Evolutionary conservation across 2,329 filamentous ascomycete species (phyloP), one percentile per base, ranked within the genome.

Genomic region (Cladosporium austrohemisphaericum): DNA sequence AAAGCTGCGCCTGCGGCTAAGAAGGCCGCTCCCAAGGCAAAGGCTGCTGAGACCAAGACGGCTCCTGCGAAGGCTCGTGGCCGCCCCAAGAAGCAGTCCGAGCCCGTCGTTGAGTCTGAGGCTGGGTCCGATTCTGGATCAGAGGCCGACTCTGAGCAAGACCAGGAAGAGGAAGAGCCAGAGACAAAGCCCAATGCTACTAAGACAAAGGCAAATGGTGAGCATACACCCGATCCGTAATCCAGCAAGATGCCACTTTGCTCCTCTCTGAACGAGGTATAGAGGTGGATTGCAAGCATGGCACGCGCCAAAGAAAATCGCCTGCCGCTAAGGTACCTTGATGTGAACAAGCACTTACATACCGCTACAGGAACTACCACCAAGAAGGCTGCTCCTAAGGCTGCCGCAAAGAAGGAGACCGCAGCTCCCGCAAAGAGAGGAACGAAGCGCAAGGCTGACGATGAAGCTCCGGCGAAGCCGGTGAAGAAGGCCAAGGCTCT

Each of bases 401-500:
- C 57, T n/a, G 49, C 56, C 18, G 44, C 57, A 38, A 52, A 55
- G 52, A 56, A 55, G 35, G 47, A 50, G 19, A 36, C 44, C 10
- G 20, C 50, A 13, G 41, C 52, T 28, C 41, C 53, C 8, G 43
- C 54, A 41, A 58, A 55, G 40, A 51, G 56, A 16, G 53, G 56
- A 14, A 55, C 55, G 5, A 61, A 63, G 54, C 59, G 60, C 53
- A 62, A 62, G 50, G 57, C 56, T n/a, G 53, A 58, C 43, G 49
- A 63, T 51, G 57, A 57, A 51, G 49, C 63, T 51, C 33, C 54
- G 44, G 52, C 57, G 43, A 52, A 54, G n/a, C 57, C 62, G 32
- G 60, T 54, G 22, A 65, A 65, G 56, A 64, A 64, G 52, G 55
- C 57, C 50, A 60, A 59, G 52, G 49, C 56, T 16, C 54, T 62